Conservation (phyloP, 2,329 filamentous ascomycete species). For the Aspergillus thermomutatus region DNA sequence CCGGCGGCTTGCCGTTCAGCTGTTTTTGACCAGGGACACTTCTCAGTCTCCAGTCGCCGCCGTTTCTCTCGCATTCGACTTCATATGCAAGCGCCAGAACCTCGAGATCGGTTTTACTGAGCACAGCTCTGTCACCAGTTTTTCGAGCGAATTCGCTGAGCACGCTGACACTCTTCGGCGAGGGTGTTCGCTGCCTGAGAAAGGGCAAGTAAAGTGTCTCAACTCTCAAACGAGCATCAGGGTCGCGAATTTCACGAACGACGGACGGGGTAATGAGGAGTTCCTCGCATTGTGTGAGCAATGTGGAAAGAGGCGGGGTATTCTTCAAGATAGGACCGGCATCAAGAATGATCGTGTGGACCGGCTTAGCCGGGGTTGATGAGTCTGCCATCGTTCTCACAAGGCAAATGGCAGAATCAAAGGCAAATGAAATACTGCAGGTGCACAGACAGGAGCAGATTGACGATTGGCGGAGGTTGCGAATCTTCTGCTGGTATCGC, state of each 20-base stretch:
- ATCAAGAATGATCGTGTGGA: constrained; percentile 83
- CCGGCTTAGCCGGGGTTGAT: constrained; percentile 53
- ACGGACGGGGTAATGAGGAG: constrained; percentile 84
- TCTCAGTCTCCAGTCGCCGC: constrained; percentile 82
- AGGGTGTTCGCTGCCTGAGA: constrained; percentile 70
- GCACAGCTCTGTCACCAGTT: constrained; percentile 83
- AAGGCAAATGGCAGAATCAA: background rate
- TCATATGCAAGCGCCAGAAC: constrained; percentile 90
- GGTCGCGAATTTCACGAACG: constrained; percentile 81
- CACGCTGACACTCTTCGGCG: constrained; percentile 71
- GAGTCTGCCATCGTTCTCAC: constrained; percentile 22
- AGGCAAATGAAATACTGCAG: background rate
- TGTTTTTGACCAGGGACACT: constrained; percentile 74
- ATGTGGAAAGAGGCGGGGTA: constrained; percentile 76
- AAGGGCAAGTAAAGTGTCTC: constrained; percentile 85
- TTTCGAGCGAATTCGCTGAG: constrained; percentile 80
- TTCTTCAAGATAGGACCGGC: constrained; percentile 93
- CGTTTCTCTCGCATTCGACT: constrained; percentile 84
- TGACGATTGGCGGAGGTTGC: constrained; percentile 3
- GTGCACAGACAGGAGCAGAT: background rate
- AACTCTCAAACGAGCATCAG: constrained; percentile 72
- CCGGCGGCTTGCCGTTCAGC: constrained; percentile 66
- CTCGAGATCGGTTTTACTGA: constrained; percentile 86
- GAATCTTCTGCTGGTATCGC: constrained; percentile 5
- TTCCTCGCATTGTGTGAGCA: constrained; percentile 71